Conservation (phyloP, 345 rosid genomes). For the Rhodamnia argentea region DNA sequence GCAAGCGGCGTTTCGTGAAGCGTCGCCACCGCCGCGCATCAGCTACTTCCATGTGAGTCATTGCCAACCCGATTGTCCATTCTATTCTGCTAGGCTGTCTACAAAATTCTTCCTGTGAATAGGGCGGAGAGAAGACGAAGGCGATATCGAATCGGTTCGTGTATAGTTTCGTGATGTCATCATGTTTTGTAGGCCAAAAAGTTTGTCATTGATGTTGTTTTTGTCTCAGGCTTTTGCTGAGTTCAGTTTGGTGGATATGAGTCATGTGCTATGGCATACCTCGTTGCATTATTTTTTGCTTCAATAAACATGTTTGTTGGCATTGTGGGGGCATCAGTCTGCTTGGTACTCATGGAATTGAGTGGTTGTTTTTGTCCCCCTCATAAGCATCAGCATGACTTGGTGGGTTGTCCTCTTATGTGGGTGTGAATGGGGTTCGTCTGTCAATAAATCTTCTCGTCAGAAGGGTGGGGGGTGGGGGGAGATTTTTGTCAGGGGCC, state of each 20-base stretch:
- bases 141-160: neutral
- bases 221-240: neutral
- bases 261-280: neutral
- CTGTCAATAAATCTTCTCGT: neutral
- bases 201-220: neutral
- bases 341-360: neutral
- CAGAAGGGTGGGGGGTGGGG: neutral
- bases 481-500: neutral
- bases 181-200: neutral
- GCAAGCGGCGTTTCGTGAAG: constrained; percentile 35
- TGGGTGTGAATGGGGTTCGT: neutral
- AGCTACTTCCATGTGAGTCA: neutral
- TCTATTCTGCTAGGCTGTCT: neutral
- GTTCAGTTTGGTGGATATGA: neutral
- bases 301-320: neutral
- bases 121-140: neutral
- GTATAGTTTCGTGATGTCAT: neutral
- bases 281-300: neutral
- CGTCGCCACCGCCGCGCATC: constrained; percentile 6
- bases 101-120: neutral
- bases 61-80: neutral
- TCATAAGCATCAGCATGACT: neutral
- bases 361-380: neutral
- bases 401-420: neutral
- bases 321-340: neutral